phyloP scores from a whole-genome alignment of 164 flowering plant species.

The Piper betle region DNA sequence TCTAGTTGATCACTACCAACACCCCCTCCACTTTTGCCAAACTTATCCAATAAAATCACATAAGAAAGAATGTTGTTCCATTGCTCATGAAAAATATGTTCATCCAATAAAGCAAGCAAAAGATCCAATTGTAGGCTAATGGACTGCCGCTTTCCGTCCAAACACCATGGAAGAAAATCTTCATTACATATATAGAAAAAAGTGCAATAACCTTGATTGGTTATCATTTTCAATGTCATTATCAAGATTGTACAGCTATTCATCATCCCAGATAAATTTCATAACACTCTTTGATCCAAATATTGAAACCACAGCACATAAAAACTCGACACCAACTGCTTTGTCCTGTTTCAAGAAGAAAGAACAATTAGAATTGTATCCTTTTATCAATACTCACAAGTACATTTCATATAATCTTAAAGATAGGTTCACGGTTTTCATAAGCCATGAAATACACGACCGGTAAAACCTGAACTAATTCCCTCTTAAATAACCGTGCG shows the following conservation, averaged over 20 bases:
- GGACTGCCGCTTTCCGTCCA: constrained; percentile 28
- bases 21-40: constrained; percentile 14
- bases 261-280: constrained; percentile 13
- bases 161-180: constrained; percentile 74
- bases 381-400: background rate
- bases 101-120: constrained; percentile 66
- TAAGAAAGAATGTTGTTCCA: constrained; percentile 47
- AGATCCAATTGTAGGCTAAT: constrained; percentile 53
- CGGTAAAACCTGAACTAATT: too few relatives aligned
- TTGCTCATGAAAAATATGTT: constrained; percentile 59
- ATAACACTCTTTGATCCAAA: constrained; percentile 64
- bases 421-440: too few relatives aligned
- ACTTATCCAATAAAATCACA: constrained; percentile 19
- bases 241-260: constrained; percentile 6
- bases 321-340: constrained; percentile 40
- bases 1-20: constrained; percentile 19
- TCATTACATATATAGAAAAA: constrained; percentile 45
- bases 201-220: constrained; percentile 18
- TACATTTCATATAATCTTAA: too few relatives aligned
- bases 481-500: too few relatives aligned
- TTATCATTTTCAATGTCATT: constrained; percentile 14
- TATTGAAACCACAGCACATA: constrained; percentile 41
- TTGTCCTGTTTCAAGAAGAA: constrained; percentile 39
- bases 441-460: too few relatives aligned
- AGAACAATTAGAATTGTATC: background rate